Base-by-base conservation (phyloP, 371 early-diverging fungal species). In the Apophysomyces ossiformis region DNA sequence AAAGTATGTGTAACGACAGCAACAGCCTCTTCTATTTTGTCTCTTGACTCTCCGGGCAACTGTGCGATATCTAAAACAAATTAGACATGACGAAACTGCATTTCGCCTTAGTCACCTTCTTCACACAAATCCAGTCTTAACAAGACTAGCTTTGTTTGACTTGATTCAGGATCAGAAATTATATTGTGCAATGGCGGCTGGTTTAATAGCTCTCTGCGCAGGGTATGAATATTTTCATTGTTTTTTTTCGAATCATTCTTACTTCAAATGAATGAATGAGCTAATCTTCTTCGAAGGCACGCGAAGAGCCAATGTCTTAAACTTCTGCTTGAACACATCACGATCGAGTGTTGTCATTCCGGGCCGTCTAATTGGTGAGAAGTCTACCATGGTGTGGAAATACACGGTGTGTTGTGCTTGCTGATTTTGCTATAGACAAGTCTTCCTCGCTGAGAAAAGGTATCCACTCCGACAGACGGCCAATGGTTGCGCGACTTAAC, bases 161-260 rank as follows among this genome's bases (percentile, higher is more conserved):
- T 87, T 18, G 81, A 84, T 13, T 75, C 73, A 1, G 78, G 76
- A 70, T 87, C 90, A 36, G 84, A 77, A 7, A 88, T 77, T 0
- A 93, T 90, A 67, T 91, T 93, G 60, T 87, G 84, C 58, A 90
- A 65, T 72, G 87, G 85, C 35, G 93, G 92, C 46, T 87, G 83
- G 50, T 90, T 85, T 43, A 95, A 76, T 45, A 95, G 67, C 63
- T 91, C 88, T 37, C 85, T 89, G 66, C 21, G 32, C 32, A 26
- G 32, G 32, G 41, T 45, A 56, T 39, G 26, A 2, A 35, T 38
- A 44, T 59, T 13, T 6, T 12, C 6, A 9, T 60, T 16, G 1
- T 46, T 61, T 16, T 37, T 21, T 8, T 45, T 37, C 39, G 54
- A 18, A 13, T 50, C 21, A 21, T 1, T 18, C 54, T 50, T 50